Evolutionary conservation across 2,329 filamentous ascomycete genomes (phyloP).

Genomic region (Nemania sp.): DNA sequence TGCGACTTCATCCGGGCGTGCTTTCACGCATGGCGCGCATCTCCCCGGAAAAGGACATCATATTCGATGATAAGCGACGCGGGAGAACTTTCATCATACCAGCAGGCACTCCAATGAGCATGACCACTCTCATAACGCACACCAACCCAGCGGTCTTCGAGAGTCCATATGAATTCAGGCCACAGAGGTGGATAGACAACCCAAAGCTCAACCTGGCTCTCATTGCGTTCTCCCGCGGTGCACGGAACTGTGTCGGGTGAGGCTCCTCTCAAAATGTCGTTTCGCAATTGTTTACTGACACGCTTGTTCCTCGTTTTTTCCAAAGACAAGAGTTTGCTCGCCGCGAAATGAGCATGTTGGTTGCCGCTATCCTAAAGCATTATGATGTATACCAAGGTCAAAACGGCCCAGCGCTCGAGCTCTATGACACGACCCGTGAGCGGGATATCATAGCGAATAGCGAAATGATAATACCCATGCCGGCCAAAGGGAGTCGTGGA

Average conservation of each 20-base stretch:
- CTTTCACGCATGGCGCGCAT: conserved; percentile 38
- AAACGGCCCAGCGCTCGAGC: conserved; percentile 29
- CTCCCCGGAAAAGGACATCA: conserved; percentile 36
- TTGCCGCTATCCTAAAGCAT: conserved; percentile 26
- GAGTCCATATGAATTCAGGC: conserved; percentile 27
- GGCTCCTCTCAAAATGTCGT: not conserved
- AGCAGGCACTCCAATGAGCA: conserved; percentile 23
- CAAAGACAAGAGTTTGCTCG: conserved; percentile 21
- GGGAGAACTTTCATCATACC: conserved; percentile 26
- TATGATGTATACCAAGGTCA: conserved; percentile 34
- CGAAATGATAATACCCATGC: conserved; percentile 34
- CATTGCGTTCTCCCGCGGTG: conserved; percentile 3
- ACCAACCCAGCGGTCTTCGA: conserved; percentile 28
- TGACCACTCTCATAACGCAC: conserved; percentile 25
- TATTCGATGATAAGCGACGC: conserved; percentile 31
- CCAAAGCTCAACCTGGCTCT: not conserved
- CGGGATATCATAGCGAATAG: conserved; percentile 29
- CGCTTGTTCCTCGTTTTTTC: too few relatives aligned
- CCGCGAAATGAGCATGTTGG: conserved; percentile 28
- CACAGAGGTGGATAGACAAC: conserved; percentile 12
- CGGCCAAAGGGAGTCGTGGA: conserved; percentile 31
- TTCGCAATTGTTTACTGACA: too few relatives aligned
- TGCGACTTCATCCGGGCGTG: conserved; percentile 47
- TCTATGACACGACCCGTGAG: conserved; percentile 31
- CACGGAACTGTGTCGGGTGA: conserved; percentile 8